A percentile compares a stretch with the other conserved stretches of the same genome.
Conservation (phyloP, 306 rosid genomes). For the Cucumis melo region DNA sequence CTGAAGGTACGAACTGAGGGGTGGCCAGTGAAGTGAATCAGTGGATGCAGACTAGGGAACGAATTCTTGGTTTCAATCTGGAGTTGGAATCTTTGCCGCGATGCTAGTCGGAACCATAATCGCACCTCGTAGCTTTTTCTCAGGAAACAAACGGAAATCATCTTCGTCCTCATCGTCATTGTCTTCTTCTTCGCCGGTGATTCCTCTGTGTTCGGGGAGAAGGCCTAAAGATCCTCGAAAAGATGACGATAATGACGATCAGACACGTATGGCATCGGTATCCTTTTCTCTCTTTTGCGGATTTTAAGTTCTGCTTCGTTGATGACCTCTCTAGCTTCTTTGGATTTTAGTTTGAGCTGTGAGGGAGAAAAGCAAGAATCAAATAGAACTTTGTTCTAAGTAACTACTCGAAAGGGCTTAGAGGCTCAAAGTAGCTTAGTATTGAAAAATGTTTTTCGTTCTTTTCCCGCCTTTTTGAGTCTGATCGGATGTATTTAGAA, state of each 20-base stretch:
- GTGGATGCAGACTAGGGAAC: neutral
- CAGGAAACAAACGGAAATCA: constrained; percentile 11
- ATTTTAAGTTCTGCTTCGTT: neutral
- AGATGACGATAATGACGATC: constrained; percentile 23
- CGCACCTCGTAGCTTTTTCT: constrained; percentile 20
- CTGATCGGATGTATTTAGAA: neutral
- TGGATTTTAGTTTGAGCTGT: neutral
- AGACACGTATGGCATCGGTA: constrained; percentile 17
- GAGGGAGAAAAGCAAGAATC: neutral
- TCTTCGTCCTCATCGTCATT: constrained; percentile 1
- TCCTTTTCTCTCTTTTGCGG: neutral
- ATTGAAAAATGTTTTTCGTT: neutral
- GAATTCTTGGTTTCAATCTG: neutral
- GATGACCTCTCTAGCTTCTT: neutral
- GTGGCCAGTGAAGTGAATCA: neutral
- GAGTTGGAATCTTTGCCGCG: neutral
- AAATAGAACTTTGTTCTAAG: neutral
- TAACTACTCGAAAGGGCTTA: neutral
- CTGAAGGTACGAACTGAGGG: neutral
- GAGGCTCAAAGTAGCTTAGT: neutral
- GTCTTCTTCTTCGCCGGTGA: constrained; percentile 11
- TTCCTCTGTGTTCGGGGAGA: constrained; percentile 32
- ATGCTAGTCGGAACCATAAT: constrained; percentile 20
- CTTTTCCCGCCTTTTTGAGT: neutral
- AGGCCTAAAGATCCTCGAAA: constrained; percentile 26